Base-by-base conservation (phyloP, 176 grass and related monocot genomes). In the Carex parvula region DNA sequence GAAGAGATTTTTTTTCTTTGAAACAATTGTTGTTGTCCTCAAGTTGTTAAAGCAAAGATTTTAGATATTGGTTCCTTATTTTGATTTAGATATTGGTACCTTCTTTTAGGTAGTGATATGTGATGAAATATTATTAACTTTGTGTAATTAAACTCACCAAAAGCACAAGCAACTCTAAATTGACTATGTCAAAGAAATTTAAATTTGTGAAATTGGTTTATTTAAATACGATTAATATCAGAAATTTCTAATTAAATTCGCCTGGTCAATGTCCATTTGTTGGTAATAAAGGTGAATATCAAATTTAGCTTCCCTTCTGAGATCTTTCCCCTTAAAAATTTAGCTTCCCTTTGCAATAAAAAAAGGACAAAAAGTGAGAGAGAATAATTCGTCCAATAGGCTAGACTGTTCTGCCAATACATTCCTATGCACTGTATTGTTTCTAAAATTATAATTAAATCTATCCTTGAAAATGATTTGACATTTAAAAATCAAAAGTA, bases 361-460 rank as follows among this genome's bases (percentile, higher is more conserved):
- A 77, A 48, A 55, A 8, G 1, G 29, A 1, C 55, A 12, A 55
- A 32, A 32, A 21, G 39, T 44, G 52, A 33, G 73, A 33, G 26
- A 20, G 62, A 83, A 69, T 83, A 68, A 66, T 83, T 66, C 81
- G 54, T 66, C 22, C 62, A 83, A 66, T 83, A 69, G 54, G 12
- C 48, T 67, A 50, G 18, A 8, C 8, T 50, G 24, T 67, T 62
- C 26, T 7, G 59, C 37, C 18, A 21, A 41, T 16, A 41, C 18
- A 83, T 83, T 26, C 60, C 41, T 64, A 41, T 64, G 41, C 33
- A 8, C n/a, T 61, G 24, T 39, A 59, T 64, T 62, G 39, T 14
- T 13, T 60, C 17, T 46, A 20, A 64, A 81, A 62, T 64, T 24
- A 3, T 42, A 62, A 62, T 64, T 64, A 64, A 60, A 63, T 81